phyloP scores from a whole-genome alignment of 2,329 filamentous ascomycete species.

The Xylaria sp. region DNA sequence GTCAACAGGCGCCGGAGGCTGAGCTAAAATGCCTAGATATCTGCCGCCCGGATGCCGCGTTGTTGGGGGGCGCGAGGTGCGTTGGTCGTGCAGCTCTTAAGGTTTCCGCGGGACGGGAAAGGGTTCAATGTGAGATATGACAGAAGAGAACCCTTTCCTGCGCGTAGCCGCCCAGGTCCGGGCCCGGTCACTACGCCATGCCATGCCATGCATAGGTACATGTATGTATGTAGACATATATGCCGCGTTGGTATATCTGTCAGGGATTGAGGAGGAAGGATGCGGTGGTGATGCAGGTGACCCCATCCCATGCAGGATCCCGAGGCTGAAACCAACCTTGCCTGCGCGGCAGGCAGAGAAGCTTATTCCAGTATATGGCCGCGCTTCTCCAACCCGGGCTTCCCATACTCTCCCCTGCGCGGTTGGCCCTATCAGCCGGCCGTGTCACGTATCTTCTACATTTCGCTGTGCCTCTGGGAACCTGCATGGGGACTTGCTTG shows the following conservation, averaged over 20 bases:
- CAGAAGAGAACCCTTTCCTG: no score
- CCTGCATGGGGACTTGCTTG: neutral
- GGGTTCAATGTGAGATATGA: neutral
- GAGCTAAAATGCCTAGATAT: neutral
- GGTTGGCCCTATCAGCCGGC: no score
- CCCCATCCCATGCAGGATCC: neutral
- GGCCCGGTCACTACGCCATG: no score
- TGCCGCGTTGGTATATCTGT: no score
- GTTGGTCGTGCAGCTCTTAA: no score
- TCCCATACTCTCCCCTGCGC: neutral
- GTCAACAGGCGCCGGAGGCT: neutral
- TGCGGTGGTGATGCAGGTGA: neutral
- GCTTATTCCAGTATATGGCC: neutral
- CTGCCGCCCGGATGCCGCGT: neutral
- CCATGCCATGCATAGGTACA: no score
- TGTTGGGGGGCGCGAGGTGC: neutral
- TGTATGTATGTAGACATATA: no score
- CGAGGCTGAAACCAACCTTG: neutral
- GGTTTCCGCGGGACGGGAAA: neutral
- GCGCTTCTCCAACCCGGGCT: neutral
- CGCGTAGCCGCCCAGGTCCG: neutral
- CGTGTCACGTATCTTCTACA: neutral
- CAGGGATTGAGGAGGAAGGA: no score
- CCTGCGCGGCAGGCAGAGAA: neutral
- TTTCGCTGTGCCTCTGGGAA: neutral